These are phyloP conservation scores for Termitomyces sp. DNA, from an alignment of 768 basidiomycete genomes.

Conservation along the genomic window DNA sequence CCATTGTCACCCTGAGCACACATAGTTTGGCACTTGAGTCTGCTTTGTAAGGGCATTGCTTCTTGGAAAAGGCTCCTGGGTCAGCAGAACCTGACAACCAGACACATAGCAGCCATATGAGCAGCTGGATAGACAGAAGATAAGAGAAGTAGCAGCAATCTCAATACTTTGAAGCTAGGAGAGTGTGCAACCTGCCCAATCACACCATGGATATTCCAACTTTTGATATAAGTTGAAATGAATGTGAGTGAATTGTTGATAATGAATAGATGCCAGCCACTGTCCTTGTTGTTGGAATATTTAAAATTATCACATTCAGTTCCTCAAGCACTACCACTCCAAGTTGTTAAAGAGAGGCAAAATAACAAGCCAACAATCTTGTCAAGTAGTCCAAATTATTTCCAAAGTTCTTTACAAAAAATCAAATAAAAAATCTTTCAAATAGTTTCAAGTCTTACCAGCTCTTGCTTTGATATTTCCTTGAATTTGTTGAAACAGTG, in stretches of 20 bases:
- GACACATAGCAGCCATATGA: not conserved
- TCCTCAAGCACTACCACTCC: not conserved
- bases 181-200: not conserved
- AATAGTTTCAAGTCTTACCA: not conserved
- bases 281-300: constrained; percentile 1
- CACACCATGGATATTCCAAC: not conserved
- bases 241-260: not conserved
- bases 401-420: not conserved
- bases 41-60: no score
- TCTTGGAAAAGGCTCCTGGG: no score
- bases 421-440: not conserved
- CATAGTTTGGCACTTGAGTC: no score
- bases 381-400: not conserved
- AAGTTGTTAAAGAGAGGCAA: not conserved
- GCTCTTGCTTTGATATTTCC: not conserved
- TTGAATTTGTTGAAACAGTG: not conserved
- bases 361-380: not conserved
- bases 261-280: not conserved
- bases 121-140: not conserved
- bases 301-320: not conserved
- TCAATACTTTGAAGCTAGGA: not conserved
- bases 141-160: not conserved
- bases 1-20: no score
- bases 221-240: not conserved
- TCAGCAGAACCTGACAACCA: no score